phyloP scores from a whole-genome alignment of 164 flowering plant species.

The Chimonanthus salicifolius region DNA sequence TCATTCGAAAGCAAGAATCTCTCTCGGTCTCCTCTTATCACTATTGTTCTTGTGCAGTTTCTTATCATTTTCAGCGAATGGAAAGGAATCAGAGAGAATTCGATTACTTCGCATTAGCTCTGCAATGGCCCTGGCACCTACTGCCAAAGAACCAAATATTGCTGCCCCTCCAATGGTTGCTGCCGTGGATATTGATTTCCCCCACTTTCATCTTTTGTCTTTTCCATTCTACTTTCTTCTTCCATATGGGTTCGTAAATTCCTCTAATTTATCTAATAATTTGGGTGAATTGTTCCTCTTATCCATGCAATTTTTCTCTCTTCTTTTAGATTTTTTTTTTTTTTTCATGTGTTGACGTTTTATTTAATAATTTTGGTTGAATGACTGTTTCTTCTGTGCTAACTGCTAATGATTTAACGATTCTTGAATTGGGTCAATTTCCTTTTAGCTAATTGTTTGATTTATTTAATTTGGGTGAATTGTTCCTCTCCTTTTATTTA shows the following conservation, averaged over 20 bases:
- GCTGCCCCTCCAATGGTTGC: conserved; percentile 63
- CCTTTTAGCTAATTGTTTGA: background rate
- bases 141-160: conserved; percentile 43
- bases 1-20: background rate
- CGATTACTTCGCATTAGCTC: conserved; percentile 57
- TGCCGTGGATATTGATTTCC: conserved; percentile 36
- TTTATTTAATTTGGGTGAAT: background rate
- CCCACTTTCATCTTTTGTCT: too few species aligned
- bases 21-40: background rate
- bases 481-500: background rate
- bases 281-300: too few species aligned
- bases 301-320: too few species aligned
- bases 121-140: conserved; percentile 68
- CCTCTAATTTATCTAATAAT: too few species aligned
- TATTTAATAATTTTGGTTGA: too few species aligned
- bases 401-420: too few species aligned
- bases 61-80: background rate
- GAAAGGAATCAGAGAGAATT: conserved; percentile 23
- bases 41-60: background rate
- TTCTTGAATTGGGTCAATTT: background rate
- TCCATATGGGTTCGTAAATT: too few species aligned
- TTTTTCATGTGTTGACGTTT: too few species aligned
- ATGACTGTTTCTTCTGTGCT: too few species aligned
- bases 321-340: too few species aligned
- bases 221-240: too few species aligned